Evolutionary conservation across 1,139 yeast species (phyloP).

Genomic region (Pichia sorboxylosa): DNA sequence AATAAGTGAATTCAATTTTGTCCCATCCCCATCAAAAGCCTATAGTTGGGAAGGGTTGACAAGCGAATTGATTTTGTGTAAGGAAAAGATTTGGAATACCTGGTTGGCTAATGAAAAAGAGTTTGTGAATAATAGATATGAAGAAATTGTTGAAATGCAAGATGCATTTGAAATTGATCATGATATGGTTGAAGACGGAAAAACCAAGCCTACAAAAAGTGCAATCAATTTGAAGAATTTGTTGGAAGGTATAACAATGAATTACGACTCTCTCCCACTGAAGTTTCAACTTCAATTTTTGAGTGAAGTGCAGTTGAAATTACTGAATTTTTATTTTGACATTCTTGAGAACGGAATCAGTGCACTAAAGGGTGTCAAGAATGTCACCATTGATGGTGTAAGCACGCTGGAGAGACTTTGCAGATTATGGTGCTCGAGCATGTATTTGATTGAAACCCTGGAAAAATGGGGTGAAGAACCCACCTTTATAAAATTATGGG

Average conservation of each 20-base stretch:
- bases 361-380: slow-evolving; percentile 34
- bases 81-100: slow-evolving; percentile 32
- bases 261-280: slow-evolving; percentile 44
- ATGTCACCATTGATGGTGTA: slow-evolving; percentile 20
- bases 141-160: slow-evolving; percentile 39
- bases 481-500: slow-evolving; percentile 54
- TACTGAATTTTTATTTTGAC: slow-evolving; percentile 50
- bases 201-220: slow-evolving; percentile 53
- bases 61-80: slow-evolving; percentile 38
- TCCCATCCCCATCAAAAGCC: slow-evolving; percentile 4
- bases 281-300: slow-evolving; percentile 59
- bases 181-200: slow-evolving; percentile 40
- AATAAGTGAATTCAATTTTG: slow-evolving; percentile 40
- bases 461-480: slow-evolving; percentile 56
- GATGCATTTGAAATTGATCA: slow-evolving; percentile 53
- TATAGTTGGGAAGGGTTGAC: slow-evolving; percentile 45
- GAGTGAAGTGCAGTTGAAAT: slow-evolving; percentile 54
- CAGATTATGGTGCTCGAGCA: slow-evolving; percentile 50
- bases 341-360: slow-evolving; percentile 36
- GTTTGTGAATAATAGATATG: slow-evolving; percentile 45
- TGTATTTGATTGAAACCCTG: slow-evolving; percentile 40
- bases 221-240: slow-evolving; percentile 51
- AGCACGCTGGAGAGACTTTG: slow-evolving; percentile 43
- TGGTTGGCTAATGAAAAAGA: slow-evolving; percentile 62
- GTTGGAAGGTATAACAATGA: slow-evolving; percentile 55